A percentile compares a stretch with the other conserved stretches of the same genome.
Evolutionary conservation across 306 rosid genomes (phyloP).

Genomic region (Acacia confusa): DNA sequence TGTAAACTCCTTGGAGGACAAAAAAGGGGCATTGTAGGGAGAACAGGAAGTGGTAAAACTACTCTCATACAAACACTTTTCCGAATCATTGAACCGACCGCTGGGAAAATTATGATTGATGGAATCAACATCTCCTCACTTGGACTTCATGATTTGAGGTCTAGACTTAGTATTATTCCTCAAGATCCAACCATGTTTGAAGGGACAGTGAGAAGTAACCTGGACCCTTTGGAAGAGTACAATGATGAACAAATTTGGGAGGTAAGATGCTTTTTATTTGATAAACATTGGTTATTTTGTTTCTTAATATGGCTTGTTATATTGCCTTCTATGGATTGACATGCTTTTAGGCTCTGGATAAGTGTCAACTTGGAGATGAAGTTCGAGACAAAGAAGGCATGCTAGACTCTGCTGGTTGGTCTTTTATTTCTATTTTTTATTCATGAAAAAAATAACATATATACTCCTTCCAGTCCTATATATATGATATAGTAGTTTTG

Average conservation of each 20-base stretch:
- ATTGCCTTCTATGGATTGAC: not conserved
- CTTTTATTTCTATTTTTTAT: not conserved
- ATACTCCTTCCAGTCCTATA: too few species aligned
- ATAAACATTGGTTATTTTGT: not conserved
- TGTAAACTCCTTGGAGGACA: constrained; percentile 72
- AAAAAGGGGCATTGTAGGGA: constrained; percentile 87
- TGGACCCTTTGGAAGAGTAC: constrained; percentile 86
- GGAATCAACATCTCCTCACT: constrained; percentile 56
- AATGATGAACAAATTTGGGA: constrained; percentile 86
- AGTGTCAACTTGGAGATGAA: constrained; percentile 90
- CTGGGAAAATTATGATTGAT: constrained; percentile 66
- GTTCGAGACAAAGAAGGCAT: constrained; percentile 79
- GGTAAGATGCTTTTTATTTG: constrained; percentile 48
- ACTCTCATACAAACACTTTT: constrained; percentile 84
- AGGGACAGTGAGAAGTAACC: constrained; percentile 82
- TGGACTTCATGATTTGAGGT: constrained; percentile 84
- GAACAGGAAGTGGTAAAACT: constrained; percentile 91
- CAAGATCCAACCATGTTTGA: constrained; percentile 97
- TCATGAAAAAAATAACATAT: not conserved
- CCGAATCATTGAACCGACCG: constrained; percentile 65
- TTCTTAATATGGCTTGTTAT: not conserved
- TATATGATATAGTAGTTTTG: too few species aligned
- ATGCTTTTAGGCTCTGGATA: constrained; percentile 68
- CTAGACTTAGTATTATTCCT: constrained; percentile 84
- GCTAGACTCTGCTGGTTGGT: constrained; percentile 73